Conservation (phyloP, 2,329 filamentous ascomycete genomes). For the Ceratocystis huliohia region DNA sequence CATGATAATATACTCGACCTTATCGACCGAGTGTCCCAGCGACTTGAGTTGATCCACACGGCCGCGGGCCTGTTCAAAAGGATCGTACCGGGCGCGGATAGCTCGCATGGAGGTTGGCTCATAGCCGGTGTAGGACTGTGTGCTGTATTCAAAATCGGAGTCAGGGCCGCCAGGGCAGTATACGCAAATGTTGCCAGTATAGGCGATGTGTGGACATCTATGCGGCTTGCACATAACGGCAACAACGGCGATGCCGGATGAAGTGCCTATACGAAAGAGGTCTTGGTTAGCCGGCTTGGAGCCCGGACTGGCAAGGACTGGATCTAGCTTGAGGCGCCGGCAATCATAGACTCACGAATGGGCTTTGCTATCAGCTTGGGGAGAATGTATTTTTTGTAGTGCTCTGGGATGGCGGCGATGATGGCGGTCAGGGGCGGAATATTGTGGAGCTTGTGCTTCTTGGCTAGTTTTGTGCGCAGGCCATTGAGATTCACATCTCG, state of each 20-base stretch:
- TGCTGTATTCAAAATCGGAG: conserved; percentile 98
- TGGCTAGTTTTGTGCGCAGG: conserved; percentile 72
- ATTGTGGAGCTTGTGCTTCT: conserved; percentile 79
- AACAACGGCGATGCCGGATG: conserved; percentile 92
- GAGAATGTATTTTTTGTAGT: conserved; percentile 98
- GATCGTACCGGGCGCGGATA: conserved; percentile 91
- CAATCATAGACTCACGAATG: conserved; percentile 47
- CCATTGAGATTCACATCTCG: conserved; percentile 90
- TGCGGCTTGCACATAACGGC: conserved; percentile 99
- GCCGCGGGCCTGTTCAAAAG: conserved; percentile 91
- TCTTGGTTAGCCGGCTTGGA: not conserved
- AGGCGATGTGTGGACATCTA: conserved; percentile 92
- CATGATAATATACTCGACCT: conserved; percentile 99
- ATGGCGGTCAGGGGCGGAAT: conserved; percentile 92
- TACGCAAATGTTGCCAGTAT: conserved; percentile 97
- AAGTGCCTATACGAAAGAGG: conserved; percentile 50
- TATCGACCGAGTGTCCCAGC: conserved; percentile 91
- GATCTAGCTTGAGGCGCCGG: too few species aligned
- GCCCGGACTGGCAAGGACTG: not conserved
- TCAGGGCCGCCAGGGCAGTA: conserved; percentile 97
- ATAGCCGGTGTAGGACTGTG: conserved; percentile 96
- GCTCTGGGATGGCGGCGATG: conserved; percentile 95
- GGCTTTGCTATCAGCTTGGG: conserved; percentile 95
- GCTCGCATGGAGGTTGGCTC: conserved; percentile 98
- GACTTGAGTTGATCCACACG: conserved; percentile 94